A percentile compares a stretch with the other conserved stretches of the same genome.
phyloP scores from a whole-genome alignment of 768 basidiomycete genomes.

The Suillus placidus region DNA sequence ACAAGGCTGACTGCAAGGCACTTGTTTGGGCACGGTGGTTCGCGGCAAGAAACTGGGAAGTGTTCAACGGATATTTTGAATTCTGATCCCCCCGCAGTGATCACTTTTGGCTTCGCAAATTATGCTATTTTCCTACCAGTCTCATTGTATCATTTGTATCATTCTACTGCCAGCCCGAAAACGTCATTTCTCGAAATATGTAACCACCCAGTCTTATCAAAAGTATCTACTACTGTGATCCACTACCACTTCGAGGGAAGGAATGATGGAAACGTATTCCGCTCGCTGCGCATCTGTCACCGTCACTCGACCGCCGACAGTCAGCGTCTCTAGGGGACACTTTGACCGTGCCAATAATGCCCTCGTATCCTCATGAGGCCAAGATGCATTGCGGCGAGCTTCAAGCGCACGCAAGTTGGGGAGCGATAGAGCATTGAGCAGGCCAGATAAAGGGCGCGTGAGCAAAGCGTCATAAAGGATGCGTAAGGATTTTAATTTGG shows the following conservation, averaged over 20 bases:
- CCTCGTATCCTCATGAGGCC: slow-evolving; percentile 21
- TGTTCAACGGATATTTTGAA: background rate
- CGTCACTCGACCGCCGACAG: slow-evolving; percentile 16
- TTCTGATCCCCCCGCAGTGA: background rate
- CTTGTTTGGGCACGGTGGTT: background rate
- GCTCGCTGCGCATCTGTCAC: slow-evolving; percentile 19
- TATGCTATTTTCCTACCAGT: background rate
- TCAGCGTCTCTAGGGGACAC: slow-evolving; percentile 26
- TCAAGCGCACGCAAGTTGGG: slow-evolving; percentile 17
- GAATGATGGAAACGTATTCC: slow-evolving; percentile 18
- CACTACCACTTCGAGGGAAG: slow-evolving; percentile 18
- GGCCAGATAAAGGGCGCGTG: slow-evolving; percentile 8
- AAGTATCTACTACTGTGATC: background rate
- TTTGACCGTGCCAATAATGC: slow-evolving; percentile 21
- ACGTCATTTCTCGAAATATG: background rate
- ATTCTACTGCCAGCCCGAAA: background rate
- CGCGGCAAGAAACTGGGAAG: background rate
- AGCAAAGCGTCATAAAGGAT: slow-evolving; percentile 4
- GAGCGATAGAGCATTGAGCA: slow-evolving; percentile 21
- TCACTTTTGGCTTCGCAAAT: background rate
- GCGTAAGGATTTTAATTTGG: slow-evolving; percentile 16
- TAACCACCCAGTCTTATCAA: background rate
- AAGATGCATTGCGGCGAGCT: slow-evolving; percentile 10
- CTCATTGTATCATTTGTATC: background rate
- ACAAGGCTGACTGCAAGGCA: background rate